Base-by-base conservation (phyloP, 176 grass and related monocot species). In the Aegilops speltoides region DNA sequence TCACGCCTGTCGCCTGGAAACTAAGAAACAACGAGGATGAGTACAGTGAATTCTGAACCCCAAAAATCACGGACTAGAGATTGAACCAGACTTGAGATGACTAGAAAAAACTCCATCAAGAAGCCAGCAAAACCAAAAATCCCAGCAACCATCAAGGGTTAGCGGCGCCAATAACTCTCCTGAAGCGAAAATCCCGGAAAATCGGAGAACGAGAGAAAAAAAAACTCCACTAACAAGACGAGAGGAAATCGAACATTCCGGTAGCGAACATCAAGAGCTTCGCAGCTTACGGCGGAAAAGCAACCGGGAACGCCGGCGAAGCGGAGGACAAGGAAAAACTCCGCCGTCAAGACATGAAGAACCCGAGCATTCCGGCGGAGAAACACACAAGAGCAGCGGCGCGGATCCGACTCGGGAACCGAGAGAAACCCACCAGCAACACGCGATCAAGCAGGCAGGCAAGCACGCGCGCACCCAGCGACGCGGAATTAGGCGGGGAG, bases 1-100 rank as follows among this genome's bases (percentile, higher is more conserved):
- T 93, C 85, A 56, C 82, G 80, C n/a, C 59, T 61, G 68, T 26
- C 73, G 80, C 17, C 57, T 63, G 68, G 78, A 72, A 68, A 7
- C 29, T 69, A 64, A 60, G 63, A 87, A 79, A 26, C 43, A 13
- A 23, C 23, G 17, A 23, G 34, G 28, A 83, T 74, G 34, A 62
- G 24, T 31, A 23, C 40, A 25, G 6, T 54, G 50, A 54, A 54
- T 54, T 54, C 13, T 68, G 7, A 77, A 41, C 57, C 16, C 16
- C 66, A 20, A 46, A 59, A 60, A 19, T 19, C 2, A 20, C 9
- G 66, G 32, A 10, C 1, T 9, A 78, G 75, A 31, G 4, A 48
- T 41, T 41, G 12, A 46, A 46, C 43, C 43, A 3, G 66, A 36
- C 7, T 33, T n/a, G 48, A 29, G 29, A 57, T 32, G 74, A 10